Evolutionary conservation across 805 yeast species (phyloP), one percentile per base, ranked within the genome.

Genomic region (Kodamaea hsintzibuensis): DNA sequence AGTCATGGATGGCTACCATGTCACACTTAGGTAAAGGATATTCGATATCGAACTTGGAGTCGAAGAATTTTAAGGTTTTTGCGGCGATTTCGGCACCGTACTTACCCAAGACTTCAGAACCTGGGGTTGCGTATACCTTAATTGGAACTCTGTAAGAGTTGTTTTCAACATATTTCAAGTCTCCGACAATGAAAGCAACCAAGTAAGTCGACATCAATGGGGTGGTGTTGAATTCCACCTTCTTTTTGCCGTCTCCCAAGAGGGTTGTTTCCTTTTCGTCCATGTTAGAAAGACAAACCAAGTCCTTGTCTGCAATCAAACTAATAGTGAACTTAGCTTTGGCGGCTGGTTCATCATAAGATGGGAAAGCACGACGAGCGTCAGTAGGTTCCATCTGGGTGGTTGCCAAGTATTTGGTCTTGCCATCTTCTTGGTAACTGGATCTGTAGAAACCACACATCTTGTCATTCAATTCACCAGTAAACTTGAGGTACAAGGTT

Each of bases 361-460:
- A 88, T 35, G 96, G 96, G 79, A 89, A 89, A 8, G 95, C 95
- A 63, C 91, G 81, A 63, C 96, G 83, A 61, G 93, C 89, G 66
- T 89, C 95, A 17, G 93, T 86, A 19, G 96, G 85, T 73, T 89
- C 96, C 83, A 89, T 85, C 71, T 89, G 96, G 45, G 96, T 88
- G 46, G 92, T 85, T 44, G 91, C 89, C 80, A 88, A 78, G 68
- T 86, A 85, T 64, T 84, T 85, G 40, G 83, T 84, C 55, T 78
- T 76, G 18, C 90, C 88, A 57, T 86, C 78, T 55, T 79, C 77
- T 58, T 77, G 78, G 68, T 88, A 88, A 42, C 83, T 73, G 16
- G 91, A 85, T 62, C 89, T 79, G 76, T 88, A 88, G 72, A 88
- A 88, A 47, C 93, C 93, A 52, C 89, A 88, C 93, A 88, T 88